phyloP scores from a whole-genome alignment of 176 grass and related monocot species.

The Saccharum spontaneum region DNA sequence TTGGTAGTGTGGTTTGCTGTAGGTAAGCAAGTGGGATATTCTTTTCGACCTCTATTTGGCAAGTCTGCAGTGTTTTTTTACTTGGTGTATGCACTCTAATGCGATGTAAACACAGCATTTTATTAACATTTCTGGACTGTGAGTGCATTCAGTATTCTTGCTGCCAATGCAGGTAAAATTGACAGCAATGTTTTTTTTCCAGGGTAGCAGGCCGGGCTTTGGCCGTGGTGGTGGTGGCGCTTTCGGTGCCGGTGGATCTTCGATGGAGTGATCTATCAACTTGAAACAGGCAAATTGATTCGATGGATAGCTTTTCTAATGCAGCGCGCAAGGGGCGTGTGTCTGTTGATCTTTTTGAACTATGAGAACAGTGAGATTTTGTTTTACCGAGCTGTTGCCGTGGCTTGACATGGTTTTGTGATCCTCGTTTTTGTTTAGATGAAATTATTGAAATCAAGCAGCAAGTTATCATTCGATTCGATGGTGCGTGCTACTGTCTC shows the following conservation, averaged over 20 bases:
- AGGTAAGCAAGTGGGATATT: background rate
- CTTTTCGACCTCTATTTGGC: background rate
- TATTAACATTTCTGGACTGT: no score
- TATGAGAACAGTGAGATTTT: constrained; percentile 36
- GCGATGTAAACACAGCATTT: background rate
- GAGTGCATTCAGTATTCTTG: background rate
- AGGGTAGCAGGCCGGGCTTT: constrained; percentile 83
- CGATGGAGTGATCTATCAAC: constrained; percentile 53
- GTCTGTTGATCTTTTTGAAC: constrained; percentile 34
- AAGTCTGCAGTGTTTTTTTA: background rate
- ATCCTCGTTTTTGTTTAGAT: constrained; percentile 27
- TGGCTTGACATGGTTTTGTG: constrained; percentile 24
- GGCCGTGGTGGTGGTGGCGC: constrained; percentile 66
- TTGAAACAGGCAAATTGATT: background rate
- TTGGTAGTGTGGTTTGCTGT: background rate
- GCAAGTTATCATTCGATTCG: background rate
- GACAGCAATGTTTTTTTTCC: background rate
- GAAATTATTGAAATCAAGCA: background rate
- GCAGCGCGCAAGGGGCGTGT: background rate
- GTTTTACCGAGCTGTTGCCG: constrained; percentile 38
- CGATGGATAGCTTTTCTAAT: background rate
- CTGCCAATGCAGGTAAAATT: background rate
- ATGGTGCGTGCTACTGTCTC: background rate
- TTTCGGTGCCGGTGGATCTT: constrained; percentile 45
- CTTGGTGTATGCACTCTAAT: background rate